phyloP scores from a whole-genome alignment of 352 stramenopile species.

The Blastocystis sp. region DNA sequence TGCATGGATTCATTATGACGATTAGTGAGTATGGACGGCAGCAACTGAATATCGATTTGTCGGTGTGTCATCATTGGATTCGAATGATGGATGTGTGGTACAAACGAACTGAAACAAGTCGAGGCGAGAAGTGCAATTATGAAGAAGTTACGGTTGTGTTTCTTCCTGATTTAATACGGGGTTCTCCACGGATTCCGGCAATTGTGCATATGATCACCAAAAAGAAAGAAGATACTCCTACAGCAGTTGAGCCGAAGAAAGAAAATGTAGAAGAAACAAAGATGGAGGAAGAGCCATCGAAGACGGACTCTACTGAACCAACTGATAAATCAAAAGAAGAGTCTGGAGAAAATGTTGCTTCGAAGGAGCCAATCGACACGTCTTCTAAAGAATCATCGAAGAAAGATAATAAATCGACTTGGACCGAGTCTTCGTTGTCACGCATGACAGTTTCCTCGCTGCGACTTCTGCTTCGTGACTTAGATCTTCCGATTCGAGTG shows the following conservation, averaged over 20 bases:
- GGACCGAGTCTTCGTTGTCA: neutral
- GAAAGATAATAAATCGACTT: neutral
- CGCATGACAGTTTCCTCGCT: neutral
- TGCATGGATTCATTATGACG: neutral
- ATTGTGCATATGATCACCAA: neutral
- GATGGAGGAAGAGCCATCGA: neutral
- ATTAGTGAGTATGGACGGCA: neutral
- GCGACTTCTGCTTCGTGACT: neutral
- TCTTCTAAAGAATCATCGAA: neutral
- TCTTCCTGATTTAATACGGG: neutral
- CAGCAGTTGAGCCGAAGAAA: neutral
- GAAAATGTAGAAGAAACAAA: neutral
- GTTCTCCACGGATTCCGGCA: neutral
- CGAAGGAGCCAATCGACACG: no score
- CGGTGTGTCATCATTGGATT: conserved; percentile 16
- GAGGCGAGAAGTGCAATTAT: conserved; percentile 37
- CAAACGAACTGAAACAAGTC: neutral
- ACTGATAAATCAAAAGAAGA: neutral
- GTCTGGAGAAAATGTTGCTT: neutral
- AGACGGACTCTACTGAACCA: neutral
- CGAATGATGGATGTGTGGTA: conserved; percentile 58
- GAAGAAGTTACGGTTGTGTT: conserved; percentile 44
- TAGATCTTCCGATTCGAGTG: neutral
- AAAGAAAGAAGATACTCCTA: neutral
- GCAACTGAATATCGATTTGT: conserved; percentile 20